Evolutionary conservation across 148 eudicot genomes (phyloP), one percentile per base, ranked within the genome.

Genomic region (Nepenthes mirabilis): DNA sequence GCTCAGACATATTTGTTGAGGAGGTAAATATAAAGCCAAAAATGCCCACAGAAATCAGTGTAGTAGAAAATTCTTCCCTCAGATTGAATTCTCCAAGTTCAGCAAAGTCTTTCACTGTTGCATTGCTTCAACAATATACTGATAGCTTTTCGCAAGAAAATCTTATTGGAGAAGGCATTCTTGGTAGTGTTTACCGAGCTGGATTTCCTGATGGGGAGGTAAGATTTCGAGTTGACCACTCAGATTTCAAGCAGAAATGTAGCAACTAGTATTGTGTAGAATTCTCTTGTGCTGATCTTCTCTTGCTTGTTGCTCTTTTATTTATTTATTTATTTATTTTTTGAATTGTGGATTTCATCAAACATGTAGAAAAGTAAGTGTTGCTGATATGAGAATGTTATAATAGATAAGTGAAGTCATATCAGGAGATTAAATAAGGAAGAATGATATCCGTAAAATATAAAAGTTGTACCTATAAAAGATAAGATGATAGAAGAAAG

Each of bases 121-220:
- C 95, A 59, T 74, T 79, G 36, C 91, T 94, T 70, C 99, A 89
- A 70, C 77, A 86, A 66, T 94, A 73, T 67, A 94, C 91, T 14
- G 59, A 84, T 56, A 89, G 99, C 80, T 94, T 94, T 81, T 86
- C 97, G 56, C 86, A 86, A 74, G 95, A 82, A 52, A 86, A 89
- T 72, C 81, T 82, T 65, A 68, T 94, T 47, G 99, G 99, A 66
- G 76, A 71, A 52, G 99, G 99, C 75, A 64, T 62, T 68, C 68
- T 86, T 52, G 95, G 99, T 37, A 72, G 80, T 47, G 93, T 94
- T 51, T 94, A 89, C 62, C 71, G 76, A 67, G 95, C 91, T 47
- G 77, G 80, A 63, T 78, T 84, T 76, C 84, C 97, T 35, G 64
- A 70, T 60, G 85, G 95, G 68, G 79, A 79, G 91, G 99, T 89